Evolutionary conservation across 768 basidiomycete species (phyloP), one percentile per base, ranked within the genome.

Genomic region (Rhodotorula graminis): DNA sequence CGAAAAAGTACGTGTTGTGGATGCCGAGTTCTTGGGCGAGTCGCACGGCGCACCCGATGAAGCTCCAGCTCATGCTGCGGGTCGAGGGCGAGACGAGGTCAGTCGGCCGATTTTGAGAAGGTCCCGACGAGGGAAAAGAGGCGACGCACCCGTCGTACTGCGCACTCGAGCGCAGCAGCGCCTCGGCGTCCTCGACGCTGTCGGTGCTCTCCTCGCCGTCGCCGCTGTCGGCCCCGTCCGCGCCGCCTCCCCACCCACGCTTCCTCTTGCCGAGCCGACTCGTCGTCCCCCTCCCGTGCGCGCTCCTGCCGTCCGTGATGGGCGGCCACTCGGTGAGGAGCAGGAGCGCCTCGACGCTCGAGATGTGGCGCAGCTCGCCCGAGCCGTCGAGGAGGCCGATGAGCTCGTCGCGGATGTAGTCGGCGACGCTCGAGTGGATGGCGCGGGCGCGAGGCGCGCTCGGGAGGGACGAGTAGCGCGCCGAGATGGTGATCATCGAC

Each of bases 301-400:
- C 57, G 31, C 61, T 55, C 27, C 69, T 33, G 8, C 71, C 27
- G 23, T 60, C 66, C 15, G 71, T 57, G 42, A 71, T 61, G 9
- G 70, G 67, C 50, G 74, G 74, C 74, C 74, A 75, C 50, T 75
- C 74, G 2, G 76, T 73, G 42, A 78, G 59, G 8, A 78, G 65
- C 6, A 78, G 56, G 18, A 77, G 61, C 23, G 70, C 73, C 42
- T 78, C 78, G 44, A 78, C 78, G 27, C 71, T 73, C 27, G 74
- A 71, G 46, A 78, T 71, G 33, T 66, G 64, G 2, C 74, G 56
- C 57, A 74, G 62, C 31, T 65, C 69, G 15, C 76, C 74, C 3
- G 61, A 53, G 4, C 74, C 74, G 56, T 77, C 72, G 61, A 72
- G 68, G 0, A 68, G 37, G 15, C 65, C 64, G 49, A 77, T 71